These are phyloP conservation scores for Sugiyamaella smithiae DNA, from an alignment of 805 yeast species.

Conservation along the genomic window DNA sequence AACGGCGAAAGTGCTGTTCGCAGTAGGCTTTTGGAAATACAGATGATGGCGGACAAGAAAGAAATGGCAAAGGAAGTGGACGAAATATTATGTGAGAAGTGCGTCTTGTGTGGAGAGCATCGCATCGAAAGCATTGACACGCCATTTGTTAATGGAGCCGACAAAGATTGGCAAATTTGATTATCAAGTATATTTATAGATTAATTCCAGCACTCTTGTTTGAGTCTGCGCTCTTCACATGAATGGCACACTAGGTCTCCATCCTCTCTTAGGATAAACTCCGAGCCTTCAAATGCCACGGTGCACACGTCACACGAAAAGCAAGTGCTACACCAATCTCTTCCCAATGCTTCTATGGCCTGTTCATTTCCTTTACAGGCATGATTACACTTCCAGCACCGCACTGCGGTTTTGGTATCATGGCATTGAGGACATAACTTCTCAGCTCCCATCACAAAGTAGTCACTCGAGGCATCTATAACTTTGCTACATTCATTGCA, in stretches of 20 bases:
- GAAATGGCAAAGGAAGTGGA: constrained; percentile 38
- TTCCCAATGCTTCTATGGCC: constrained; percentile 30
- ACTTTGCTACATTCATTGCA: constrained; percentile 33
- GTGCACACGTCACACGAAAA: constrained; percentile 34
- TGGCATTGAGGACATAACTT: constrained; percentile 30
- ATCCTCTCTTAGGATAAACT: constrained; percentile 33
- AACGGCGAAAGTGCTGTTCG: constrained; percentile 67
- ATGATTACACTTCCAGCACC: constrained; percentile 35
- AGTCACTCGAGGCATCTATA: constrained; percentile 22
- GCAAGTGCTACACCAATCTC: constrained; percentile 33
- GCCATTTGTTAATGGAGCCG: constrained; percentile 41
- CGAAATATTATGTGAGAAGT: constrained; percentile 56
- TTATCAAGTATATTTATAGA: constrained; percentile 8
- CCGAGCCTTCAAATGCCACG: constrained; percentile 27
- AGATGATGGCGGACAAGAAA: constrained; percentile 30
- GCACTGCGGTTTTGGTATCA: constrained; percentile 24
- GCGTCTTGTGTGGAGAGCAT: constrained; percentile 77
- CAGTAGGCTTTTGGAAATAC: constrained; percentile 56
- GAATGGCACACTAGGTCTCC: constrained; percentile 31
- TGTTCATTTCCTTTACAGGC: constrained; percentile 21
- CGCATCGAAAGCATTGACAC: constrained; percentile 70
- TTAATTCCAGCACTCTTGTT: constrained; percentile 24
- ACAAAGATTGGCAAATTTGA: constrained; percentile 10
- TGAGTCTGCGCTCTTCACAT: constrained; percentile 27
- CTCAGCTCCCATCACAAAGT: constrained; percentile 23